Percentiles rank a stretch among this genome's conserved stretches.
Evolutionary conservation across 163 green algal species (phyloP).

Genomic region (Scenedesmus sp.): DNA sequence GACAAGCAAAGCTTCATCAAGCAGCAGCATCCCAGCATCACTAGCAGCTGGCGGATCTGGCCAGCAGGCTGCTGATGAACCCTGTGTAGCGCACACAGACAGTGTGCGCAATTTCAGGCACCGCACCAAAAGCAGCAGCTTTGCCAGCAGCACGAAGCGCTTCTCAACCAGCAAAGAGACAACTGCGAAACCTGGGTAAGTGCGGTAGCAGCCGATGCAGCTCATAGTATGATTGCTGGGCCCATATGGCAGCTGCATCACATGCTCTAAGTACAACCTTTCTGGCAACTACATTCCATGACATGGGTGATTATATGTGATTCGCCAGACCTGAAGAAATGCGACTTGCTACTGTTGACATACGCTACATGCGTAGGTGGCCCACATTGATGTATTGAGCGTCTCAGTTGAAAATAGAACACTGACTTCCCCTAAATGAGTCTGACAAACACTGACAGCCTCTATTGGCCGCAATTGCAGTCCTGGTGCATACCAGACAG

Average conservation of each 20-base stretch:
- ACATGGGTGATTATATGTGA: no score
- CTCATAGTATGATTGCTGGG: not conserved
- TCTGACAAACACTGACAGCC: no score
- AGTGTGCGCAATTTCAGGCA: not conserved
- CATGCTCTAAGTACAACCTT: not conserved
- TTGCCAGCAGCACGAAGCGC: slow-evolving; percentile 20
- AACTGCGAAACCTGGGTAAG: not conserved
- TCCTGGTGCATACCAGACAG: slow-evolving; percentile 18
- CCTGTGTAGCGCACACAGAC: not conserved
- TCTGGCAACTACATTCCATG: not conserved
- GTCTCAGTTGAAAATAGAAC: no score
- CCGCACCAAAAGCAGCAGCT: slow-evolving; percentile 21
- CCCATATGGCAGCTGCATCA: not conserved
- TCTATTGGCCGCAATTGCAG: not conserved
- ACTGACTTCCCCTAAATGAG: no score
- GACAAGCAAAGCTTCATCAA: not conserved
- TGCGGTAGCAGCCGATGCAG: not conserved
- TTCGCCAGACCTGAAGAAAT: no score
- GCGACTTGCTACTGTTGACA: no score
- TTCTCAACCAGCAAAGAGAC: not conserved
- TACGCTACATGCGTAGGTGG: no score
- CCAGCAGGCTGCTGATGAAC: not conserved
- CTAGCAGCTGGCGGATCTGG: not conserved
- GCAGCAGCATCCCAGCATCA: not conserved
- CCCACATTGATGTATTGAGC: no score